phyloP scores from a whole-genome alignment of 192 early-diverging fungal genomes.

The Coemansia asiatica region DNA sequence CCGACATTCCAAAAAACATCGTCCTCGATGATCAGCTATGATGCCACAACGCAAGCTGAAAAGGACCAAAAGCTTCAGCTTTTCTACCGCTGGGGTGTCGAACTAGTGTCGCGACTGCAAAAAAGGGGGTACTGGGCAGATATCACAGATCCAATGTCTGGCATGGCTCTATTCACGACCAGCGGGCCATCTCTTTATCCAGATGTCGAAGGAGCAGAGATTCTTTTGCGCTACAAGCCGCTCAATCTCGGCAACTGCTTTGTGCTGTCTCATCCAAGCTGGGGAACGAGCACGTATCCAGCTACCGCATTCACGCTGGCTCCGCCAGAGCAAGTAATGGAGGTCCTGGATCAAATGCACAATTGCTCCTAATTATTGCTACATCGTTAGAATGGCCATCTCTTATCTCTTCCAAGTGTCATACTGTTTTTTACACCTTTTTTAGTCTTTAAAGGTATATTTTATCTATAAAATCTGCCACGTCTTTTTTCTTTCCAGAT shows the following conservation, averaged over 20 bases:
- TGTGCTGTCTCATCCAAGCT: constrained; percentile 81
- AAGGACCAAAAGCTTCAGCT: constrained; percentile 81
- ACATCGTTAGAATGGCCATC: too few relatives aligned
- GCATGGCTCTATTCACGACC: constrained; percentile 63
- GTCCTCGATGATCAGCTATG: constrained; percentile 77
- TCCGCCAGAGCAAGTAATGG: constrained; percentile 56
- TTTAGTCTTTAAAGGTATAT: too few relatives aligned
- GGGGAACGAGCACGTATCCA: constrained; percentile 90
- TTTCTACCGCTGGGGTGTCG: constrained; percentile 73
- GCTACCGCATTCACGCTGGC: constrained; percentile 83
- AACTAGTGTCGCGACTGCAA: constrained; percentile 58
- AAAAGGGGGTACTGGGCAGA: constrained; percentile 80
- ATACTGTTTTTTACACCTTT: too few relatives aligned
- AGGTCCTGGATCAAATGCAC: constrained; percentile 30
- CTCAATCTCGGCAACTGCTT: constrained; percentile 82
- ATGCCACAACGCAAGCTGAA: constrained; percentile 69
- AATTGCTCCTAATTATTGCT: too few relatives aligned
- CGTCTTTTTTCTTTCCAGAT: too few relatives aligned
- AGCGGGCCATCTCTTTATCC: constrained; percentile 81
- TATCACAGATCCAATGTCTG: constrained; percentile 88
- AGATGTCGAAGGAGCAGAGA: constrained; percentile 80
- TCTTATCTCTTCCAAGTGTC: too few relatives aligned
- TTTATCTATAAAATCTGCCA: too few relatives aligned
- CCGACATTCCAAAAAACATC: constrained; percentile 77
- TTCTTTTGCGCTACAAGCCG: constrained; percentile 73